phyloP scores from a whole-genome alignment of 2,329 filamentous ascomycete genomes.

The Dryadomyces quercus-mongolicae region DNA sequence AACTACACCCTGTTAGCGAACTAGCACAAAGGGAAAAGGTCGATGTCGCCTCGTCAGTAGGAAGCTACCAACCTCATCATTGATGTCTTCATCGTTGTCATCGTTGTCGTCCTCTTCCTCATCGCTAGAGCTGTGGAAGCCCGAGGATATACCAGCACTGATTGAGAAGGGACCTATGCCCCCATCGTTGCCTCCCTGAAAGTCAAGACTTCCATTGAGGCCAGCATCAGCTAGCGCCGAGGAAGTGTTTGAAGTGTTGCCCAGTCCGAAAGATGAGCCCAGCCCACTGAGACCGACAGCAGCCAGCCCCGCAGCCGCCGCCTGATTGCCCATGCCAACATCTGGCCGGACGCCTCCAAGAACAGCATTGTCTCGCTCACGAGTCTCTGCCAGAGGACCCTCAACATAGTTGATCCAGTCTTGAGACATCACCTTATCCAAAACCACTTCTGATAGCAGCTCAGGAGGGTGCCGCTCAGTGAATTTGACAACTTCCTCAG shows the following conservation, averaged over 20 bases:
- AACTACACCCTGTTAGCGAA: constrained; percentile 29
- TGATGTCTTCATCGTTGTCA: constrained; percentile 65
- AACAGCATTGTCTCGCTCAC: constrained; percentile 96
- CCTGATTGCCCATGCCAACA: constrained; percentile 69
- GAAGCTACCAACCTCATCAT: constrained; percentile 48
- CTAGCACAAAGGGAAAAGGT: neutral
- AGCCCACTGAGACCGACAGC: constrained; percentile 37
- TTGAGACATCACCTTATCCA: constrained; percentile 78
- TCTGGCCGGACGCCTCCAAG: constrained; percentile 90
- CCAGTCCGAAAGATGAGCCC: constrained; percentile 24
- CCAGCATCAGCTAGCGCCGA: constrained; percentile 70
- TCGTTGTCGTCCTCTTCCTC: constrained; percentile 77
- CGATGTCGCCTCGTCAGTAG: neutral
- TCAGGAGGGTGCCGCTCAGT: constrained; percentile 88
- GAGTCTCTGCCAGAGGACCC: constrained; percentile 79
- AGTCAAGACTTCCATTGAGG: constrained; percentile 58
- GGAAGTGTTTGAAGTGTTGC: constrained; percentile 33
- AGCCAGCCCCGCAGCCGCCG: constrained; percentile 32
- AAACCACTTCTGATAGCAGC: constrained; percentile 67
- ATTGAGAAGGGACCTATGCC: constrained; percentile 57
- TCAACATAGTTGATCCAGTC: constrained; percentile 95
- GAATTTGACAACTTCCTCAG: constrained; percentile 97
- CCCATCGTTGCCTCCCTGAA: constrained; percentile 40
- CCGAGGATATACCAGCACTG: constrained; percentile 62
- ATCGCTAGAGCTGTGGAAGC: constrained; percentile 89